A percentile compares a stretch with the other conserved stretches of the same genome.
These are phyloP conservation scores for Boletus pseudopeckii DNA, from an alignment of 768 basidiomycete species.

Conservation along the genomic window DNA sequence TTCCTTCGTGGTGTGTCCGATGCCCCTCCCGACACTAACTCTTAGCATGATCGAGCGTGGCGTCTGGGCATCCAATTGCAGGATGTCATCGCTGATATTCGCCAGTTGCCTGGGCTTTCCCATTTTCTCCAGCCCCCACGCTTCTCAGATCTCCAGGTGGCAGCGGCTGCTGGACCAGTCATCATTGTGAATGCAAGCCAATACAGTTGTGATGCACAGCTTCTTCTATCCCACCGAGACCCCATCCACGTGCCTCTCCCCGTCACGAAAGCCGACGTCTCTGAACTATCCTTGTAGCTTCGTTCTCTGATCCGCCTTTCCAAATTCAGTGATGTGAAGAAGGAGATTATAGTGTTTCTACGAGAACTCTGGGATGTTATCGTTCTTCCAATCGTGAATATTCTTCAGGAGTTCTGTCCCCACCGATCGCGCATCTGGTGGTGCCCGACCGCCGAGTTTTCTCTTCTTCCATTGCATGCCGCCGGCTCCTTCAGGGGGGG, in stretches of 20 bases:
- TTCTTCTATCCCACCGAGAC: conserved; percentile 10
- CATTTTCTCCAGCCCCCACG: conserved; percentile 25
- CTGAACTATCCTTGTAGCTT: background rate
- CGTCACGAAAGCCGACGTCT: background rate
- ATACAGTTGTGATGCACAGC: conserved; percentile 33
- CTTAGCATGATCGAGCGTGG: background rate
- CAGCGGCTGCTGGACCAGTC: conserved; percentile 27
- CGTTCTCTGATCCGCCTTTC: background rate
- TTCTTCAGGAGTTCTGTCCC: background rate
- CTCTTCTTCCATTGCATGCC: conserved; percentile 1
- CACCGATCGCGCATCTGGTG: conserved; percentile 13
- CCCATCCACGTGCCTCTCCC: conserved; percentile 5
- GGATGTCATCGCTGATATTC: conserved; percentile 12
- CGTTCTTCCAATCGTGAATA: conserved; percentile 14
- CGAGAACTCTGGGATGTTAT: conserved; percentile 18
- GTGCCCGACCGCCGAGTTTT: conserved; percentile 10
- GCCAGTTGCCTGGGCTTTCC: conserved; percentile 19
- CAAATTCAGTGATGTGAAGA: background rate
- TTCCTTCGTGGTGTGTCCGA: background rate
- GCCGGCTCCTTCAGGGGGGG: background rate
- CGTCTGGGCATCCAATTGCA: background rate
- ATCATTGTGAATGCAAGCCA: conserved; percentile 33
- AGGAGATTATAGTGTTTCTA: background rate
- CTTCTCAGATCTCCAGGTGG: conserved; percentile 2
- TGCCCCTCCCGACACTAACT: background rate